Conservation (phyloP, 73 alveolate genomes). For the Durusdinium trenchii region DNA sequence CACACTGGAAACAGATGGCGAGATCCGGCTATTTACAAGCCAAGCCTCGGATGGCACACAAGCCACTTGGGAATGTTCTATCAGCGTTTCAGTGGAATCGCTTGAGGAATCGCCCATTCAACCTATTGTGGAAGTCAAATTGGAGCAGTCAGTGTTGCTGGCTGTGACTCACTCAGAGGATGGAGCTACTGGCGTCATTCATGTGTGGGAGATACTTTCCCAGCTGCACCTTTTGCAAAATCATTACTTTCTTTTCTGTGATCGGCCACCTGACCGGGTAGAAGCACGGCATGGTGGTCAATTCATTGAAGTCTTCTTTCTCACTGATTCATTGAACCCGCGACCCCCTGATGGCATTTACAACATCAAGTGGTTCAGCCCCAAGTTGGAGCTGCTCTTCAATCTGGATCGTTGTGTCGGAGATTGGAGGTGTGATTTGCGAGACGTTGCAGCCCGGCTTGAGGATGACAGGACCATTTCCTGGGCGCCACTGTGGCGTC, state of each 20-base stretch:
- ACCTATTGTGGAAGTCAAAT: conserved; percentile 69
- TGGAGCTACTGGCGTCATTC: conserved; percentile 33
- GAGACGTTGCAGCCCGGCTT: conserved; percentile 59
- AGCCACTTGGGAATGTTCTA: background rate
- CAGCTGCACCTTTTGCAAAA: conserved; percentile 13
- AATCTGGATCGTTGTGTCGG: conserved; percentile 36
- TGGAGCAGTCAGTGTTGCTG: conserved; percentile 50
- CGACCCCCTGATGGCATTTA: conserved; percentile 43
- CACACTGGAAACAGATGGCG: conserved; percentile 82
- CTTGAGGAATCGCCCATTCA: background rate
- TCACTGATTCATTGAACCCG: background rate
- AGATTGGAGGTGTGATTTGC: conserved; percentile 92
- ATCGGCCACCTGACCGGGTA: conserved; percentile 80
- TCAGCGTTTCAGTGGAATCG: background rate
- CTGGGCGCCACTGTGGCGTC: conserved; percentile 66
- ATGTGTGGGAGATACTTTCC: conserved; percentile 19
- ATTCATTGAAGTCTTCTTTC: conserved; percentile 46
- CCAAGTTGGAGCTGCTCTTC: background rate
- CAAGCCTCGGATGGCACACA: too few relatives aligned
- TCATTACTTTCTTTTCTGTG: background rate
- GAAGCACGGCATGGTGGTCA: conserved; percentile 93
- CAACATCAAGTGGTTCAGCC: conserved; percentile 75
- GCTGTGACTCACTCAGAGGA: conserved; percentile 76
- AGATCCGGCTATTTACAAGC: conserved; percentile 16
- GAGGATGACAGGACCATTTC: background rate